Evolutionary conservation across 2,329 filamentous ascomycete genomes (phyloP).

Genomic region (Paraconiothyrium sp.): DNA sequence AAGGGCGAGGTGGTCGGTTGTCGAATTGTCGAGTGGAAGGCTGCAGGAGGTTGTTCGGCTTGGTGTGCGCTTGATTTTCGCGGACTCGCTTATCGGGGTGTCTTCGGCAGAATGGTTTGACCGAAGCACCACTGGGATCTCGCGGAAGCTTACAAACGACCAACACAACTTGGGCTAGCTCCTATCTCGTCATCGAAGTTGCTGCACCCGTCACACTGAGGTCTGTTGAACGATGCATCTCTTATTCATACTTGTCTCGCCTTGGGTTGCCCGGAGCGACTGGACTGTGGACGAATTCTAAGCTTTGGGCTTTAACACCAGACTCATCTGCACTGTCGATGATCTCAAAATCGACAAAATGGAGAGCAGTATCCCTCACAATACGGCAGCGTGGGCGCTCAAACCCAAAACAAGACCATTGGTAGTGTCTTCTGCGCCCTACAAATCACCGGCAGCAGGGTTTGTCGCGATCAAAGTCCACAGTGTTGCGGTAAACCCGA

Average conservation of each 20-base stretch:
- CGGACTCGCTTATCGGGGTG: background rate
- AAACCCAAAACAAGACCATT: background rate
- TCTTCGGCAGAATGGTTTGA: background rate
- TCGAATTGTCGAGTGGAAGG: conserved; percentile 23
- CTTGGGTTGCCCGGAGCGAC: background rate
- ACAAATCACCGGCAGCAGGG: background rate
- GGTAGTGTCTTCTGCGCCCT: background rate
- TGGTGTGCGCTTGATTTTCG: conserved; percentile 8
- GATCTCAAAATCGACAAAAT: background rate
- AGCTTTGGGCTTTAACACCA: background rate
- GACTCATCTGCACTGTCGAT: background rate
- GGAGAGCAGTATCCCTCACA: background rate
- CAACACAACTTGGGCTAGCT: background rate
- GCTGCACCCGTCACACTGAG: background rate
- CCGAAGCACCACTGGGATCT: background rate
- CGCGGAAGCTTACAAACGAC: background rate
- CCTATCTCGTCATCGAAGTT: background rate
- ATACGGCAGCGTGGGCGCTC: background rate
- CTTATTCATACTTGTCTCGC: background rate
- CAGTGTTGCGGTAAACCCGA: conserved; percentile 11
- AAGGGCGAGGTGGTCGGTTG: conserved; percentile 18
- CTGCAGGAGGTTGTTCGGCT: conserved; percentile 3
- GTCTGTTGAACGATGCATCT: background rate
- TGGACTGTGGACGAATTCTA: background rate
- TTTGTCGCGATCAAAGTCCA: conserved; percentile 14